These are phyloP conservation scores for Insectozyma bohioensis DNA, from an alignment of 1,139 yeast species.

Conservation along the genomic window DNA sequence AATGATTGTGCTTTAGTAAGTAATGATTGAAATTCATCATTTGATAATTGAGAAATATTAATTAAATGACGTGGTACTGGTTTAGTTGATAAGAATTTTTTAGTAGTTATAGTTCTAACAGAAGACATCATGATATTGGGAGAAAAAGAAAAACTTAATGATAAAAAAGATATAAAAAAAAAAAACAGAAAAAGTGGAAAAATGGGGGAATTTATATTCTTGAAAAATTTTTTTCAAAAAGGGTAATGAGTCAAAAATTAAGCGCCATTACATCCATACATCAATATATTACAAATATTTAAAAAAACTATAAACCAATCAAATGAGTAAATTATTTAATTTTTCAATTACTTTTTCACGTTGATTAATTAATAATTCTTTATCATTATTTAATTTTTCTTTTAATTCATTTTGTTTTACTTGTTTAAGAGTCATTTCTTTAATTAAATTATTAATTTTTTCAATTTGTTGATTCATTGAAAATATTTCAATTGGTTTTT, in stretches of 20 bases:
- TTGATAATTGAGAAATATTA: slow-evolving; percentile 72
- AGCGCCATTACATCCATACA: slow-evolving; percentile 1
- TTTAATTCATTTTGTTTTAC: slow-evolving; percentile 8
- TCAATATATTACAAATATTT: slow-evolving; percentile 3
- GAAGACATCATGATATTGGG: slow-evolving; percentile 10
- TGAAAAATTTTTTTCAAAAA: background rate
- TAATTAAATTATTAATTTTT: slow-evolving; percentile 6
- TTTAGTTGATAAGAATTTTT: slow-evolving; percentile 13
- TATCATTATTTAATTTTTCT: slow-evolving; percentile 6
- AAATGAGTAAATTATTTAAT: slow-evolving; percentile 5
- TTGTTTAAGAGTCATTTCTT: slow-evolving; percentile 9
- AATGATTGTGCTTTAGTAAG: slow-evolving; percentile 67
- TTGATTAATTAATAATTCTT: background rate
- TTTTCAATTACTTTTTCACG: background rate
- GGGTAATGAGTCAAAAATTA: background rate
- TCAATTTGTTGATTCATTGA: slow-evolving; percentile 15
- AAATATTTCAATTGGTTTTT: slow-evolving; percentile 12
- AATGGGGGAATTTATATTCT: background rate
- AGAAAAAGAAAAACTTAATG: background rate
- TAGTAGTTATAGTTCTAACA: slow-evolving; percentile 13
- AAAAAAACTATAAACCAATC: too few species aligned
- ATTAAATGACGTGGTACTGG: slow-evolving; percentile 65
- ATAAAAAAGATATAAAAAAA: background rate
- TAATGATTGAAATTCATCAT: slow-evolving; percentile 64
- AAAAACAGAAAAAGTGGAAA: slow-evolving; percentile 1